Conservation (phyloP, 2,329 filamentous ascomycete species). For the Penicillium expansum region DNA sequence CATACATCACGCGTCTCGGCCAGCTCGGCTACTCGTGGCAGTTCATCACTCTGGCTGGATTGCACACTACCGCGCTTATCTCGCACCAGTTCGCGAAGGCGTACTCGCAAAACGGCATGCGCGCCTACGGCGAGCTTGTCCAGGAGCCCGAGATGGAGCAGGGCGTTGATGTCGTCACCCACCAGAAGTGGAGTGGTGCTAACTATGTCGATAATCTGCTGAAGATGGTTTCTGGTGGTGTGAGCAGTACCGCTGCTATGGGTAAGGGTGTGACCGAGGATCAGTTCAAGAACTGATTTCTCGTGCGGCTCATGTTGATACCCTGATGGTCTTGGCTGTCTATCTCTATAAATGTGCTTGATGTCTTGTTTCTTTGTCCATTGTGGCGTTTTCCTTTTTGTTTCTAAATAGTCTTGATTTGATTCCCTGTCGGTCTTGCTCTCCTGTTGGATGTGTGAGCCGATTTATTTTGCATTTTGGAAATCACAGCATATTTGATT, state of each 20-base stretch:
- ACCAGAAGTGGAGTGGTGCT: conserved; percentile 98
- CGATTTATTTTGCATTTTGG: conserved; percentile 10
- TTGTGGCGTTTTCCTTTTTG: conserved; percentile 9
- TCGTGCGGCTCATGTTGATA: conserved; percentile 5
- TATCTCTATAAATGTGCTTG: conserved; percentile 10
- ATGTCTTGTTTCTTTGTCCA: conserved; percentile 3
- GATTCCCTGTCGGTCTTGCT: conserved; percentile 15
- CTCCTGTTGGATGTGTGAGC: neutral
- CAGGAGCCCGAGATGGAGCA: conserved; percentile 96
- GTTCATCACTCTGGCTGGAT: conserved; percentile 97
- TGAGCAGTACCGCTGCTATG: conserved; percentile 92
- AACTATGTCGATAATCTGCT: conserved; percentile 91
- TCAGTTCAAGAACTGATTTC: conserved; percentile 67
- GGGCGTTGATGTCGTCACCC: conserved; percentile 90
- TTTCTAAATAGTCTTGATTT: conserved; percentile 11
- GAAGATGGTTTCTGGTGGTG: conserved; percentile 95
- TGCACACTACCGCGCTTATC: conserved; percentile 94
- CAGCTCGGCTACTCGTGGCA: conserved; percentile 97
- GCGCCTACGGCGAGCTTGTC: conserved; percentile 93
- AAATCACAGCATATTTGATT: neutral
- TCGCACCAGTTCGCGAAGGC: conserved; percentile 82
- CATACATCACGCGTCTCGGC: conserved; percentile 89
- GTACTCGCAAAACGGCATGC: conserved; percentile 81
- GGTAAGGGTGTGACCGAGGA: conserved; percentile 97
- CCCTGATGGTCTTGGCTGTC: conserved; percentile 4